Base-by-base conservation (phyloP, 116 monocot species). In the Dioscorea cayenensis region DNA sequence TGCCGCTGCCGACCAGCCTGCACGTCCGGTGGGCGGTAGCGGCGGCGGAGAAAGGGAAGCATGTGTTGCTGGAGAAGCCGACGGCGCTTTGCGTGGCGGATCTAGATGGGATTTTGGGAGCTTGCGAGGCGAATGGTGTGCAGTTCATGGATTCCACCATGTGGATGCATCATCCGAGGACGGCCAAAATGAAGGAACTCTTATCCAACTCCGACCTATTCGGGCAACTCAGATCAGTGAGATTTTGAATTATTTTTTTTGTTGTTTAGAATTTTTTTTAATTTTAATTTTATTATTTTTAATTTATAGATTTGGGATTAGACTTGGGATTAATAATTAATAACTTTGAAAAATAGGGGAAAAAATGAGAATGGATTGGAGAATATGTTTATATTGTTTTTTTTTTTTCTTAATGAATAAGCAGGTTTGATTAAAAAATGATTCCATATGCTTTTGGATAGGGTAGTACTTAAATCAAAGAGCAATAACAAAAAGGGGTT, bases 111-210 rank as follows among this genome's bases (percentile, higher is more conserved):
- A 96, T 96, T 16, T 73, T 96, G 29, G 80, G 66, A 36, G 84
- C 87, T 14, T 96, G 95, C 75, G 75, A 71, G 29, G 51, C 70
- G 13, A 74, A 75, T 28, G 77, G 77, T 5, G 88, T 97, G 21
- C 93, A 93, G 83, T 85, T 90, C 76, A 97, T 97, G 93, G 97
- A 97, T 36, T 63, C 79, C 52, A 90, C 88, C 9, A 93, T 97
- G 97, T 93, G 93, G 90, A 89, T 97, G 84, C 97, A 97, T 61
- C 82, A 93, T 35, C 97, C 93, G 1, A 62, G 97, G 58, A 90
- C 93, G 13, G 86, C 78, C 23, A 79, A 75, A 80, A 92, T 97
- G 93, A 66, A 74, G 73, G 81, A 77, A 77, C 36, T 93, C 59
- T 51, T 97, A 19, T 75, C 67, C 38, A 93, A 97, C 81, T 66